A percentile compares a stretch with the other conserved stretches of the same genome.
phyloP scores from a whole-genome alignment of 805 yeast genomes.

The Nakazawaea peltata region DNA sequence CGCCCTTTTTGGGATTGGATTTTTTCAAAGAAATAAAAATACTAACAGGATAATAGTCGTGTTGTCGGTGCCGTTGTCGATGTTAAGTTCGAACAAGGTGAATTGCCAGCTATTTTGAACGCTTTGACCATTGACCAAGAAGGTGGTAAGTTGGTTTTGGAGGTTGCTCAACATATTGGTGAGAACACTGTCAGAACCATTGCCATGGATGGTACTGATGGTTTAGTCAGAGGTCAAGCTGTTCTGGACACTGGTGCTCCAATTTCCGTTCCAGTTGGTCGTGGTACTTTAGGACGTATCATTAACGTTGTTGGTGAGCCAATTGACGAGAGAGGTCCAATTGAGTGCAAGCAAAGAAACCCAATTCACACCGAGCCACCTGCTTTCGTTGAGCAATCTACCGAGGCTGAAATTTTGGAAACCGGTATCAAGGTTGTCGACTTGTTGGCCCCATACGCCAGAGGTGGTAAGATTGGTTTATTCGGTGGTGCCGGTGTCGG shows the following conservation, averaged over 20 bases:
- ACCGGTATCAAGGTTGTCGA: slow-evolving; percentile 99
- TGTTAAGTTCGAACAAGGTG: slow-evolving; percentile 97
- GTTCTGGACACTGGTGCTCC: slow-evolving; percentile 97
- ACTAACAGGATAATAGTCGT: slow-evolving; percentile 45
- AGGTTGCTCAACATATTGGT: slow-evolving; percentile 99
- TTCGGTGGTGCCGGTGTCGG: slow-evolving; percentile 99
- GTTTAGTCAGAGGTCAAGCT: slow-evolving; percentile 94
- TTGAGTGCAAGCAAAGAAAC: slow-evolving; percentile 83
- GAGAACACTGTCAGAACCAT: slow-evolving; percentile 99
- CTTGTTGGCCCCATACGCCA: slow-evolving; percentile 97
- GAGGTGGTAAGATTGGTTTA: slow-evolving; percentile 99
- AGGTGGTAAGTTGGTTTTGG: slow-evolving; percentile 69
- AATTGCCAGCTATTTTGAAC: slow-evolving; percentile 94
- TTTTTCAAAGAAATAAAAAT: neutral
- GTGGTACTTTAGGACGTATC: slow-evolving; percentile 98
- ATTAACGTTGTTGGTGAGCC: slow-evolving; percentile 99
- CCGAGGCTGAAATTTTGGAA: slow-evolving; percentile 96
- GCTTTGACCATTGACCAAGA: slow-evolving; percentile 87
- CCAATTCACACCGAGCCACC: slow-evolving; percentile 99
- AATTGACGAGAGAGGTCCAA: slow-evolving; percentile 99
- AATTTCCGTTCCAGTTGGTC: slow-evolving; percentile 98
- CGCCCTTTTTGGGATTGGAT: neutral
- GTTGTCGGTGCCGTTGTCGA: slow-evolving; percentile 99
- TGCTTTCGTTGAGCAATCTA: slow-evolving; percentile 90
- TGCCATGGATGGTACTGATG: slow-evolving; percentile 99